Evolutionary conservation across 2,329 filamentous ascomycete species (phyloP).

Genomic region (Ophiostoma himal-ulmi): DNA sequence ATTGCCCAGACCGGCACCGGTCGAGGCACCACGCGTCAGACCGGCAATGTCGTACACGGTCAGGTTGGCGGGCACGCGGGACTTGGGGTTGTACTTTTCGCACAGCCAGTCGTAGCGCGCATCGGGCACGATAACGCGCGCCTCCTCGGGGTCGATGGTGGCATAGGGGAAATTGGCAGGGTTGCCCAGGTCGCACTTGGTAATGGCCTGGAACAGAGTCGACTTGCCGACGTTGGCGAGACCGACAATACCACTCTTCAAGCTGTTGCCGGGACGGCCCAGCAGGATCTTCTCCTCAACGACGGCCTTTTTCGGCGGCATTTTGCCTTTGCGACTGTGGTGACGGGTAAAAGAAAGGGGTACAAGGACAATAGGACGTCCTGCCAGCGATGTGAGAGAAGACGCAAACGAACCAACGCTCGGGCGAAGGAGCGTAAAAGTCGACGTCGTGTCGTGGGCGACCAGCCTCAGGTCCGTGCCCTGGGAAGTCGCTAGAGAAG

Average conservation of each 20-base stretch:
- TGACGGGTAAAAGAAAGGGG: not conserved
- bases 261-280: conserved; percentile 91
- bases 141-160: conserved; percentile 97
- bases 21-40: conserved; percentile 90
- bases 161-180: conserved; percentile 99
- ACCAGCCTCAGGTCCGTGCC: conserved; percentile 22
- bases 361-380: conserved; percentile 11
- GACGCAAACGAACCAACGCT: conserved; percentile 17
- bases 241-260: conserved; percentile 99
- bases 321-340: conserved; percentile 52
- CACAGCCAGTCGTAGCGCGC: conserved; percentile 93
- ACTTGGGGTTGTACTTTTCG: conserved; percentile 97
- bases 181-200: conserved; percentile 94
- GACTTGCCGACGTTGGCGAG: conserved; percentile 99
- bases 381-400: not conserved
- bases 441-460: conserved; percentile 35
- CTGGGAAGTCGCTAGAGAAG: conserved; percentile 19
- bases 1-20: conserved; percentile 94
- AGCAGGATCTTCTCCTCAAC: conserved; percentile 95
- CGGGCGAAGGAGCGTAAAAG: conserved; percentile 35
- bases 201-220: conserved; percentile 98
- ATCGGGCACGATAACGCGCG: conserved; percentile 93
- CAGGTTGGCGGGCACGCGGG: conserved; percentile 89
- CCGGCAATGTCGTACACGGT: conserved; percentile 99
- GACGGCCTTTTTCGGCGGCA: conserved; percentile 91